These are phyloP conservation scores for Aspergillus proliferans DNA, from an alignment of 2,329 filamentous ascomycete genomes.

Conservation along the genomic window DNA sequence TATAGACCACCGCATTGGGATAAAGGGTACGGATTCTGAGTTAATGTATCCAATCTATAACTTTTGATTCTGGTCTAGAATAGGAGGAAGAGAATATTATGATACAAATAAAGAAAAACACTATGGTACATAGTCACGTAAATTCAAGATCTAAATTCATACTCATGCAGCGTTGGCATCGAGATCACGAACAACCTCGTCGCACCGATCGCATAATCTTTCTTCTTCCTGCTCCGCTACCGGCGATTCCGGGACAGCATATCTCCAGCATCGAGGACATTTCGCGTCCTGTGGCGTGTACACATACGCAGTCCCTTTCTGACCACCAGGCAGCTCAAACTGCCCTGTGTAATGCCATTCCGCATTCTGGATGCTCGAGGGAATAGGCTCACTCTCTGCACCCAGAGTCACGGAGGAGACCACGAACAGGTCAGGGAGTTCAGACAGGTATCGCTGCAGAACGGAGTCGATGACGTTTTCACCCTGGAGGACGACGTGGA, in stretches of 20 bases:
- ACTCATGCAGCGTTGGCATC: conserved; percentile 6
- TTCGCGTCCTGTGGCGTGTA: conserved; percentile 55
- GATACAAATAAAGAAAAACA: no score
- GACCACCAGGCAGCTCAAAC: conserved; percentile 32
- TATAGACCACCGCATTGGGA: background rate
- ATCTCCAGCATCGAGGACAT: conserved; percentile 86
- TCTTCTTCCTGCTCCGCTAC: conserved; percentile 55
- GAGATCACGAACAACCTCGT: conserved; percentile 52
- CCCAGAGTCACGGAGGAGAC: conserved; percentile 58
- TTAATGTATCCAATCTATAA: no score
- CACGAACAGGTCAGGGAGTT: conserved; percentile 62
- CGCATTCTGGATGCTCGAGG: conserved; percentile 22
- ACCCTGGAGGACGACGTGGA: conserved; percentile 40
- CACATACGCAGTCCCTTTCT: conserved; percentile 32
- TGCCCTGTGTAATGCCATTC: conserved; percentile 39
- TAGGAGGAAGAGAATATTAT: no score
- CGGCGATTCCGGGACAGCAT: conserved; percentile 51
- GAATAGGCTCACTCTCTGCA: conserved; percentile 21
- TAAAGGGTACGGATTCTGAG: no score
- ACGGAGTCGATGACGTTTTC: conserved; percentile 11
- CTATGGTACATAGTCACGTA: background rate
- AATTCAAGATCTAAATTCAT: background rate
- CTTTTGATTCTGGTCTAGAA: no score
- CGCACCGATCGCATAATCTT: conserved; percentile 68
- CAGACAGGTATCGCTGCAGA: conserved; percentile 31